Percentiles rank a stretch among this genome's conserved stretches.
These are phyloP conservation scores for Boletus edulis DNA, from an alignment of 768 basidiomycete species.

Conservation along the genomic window DNA sequence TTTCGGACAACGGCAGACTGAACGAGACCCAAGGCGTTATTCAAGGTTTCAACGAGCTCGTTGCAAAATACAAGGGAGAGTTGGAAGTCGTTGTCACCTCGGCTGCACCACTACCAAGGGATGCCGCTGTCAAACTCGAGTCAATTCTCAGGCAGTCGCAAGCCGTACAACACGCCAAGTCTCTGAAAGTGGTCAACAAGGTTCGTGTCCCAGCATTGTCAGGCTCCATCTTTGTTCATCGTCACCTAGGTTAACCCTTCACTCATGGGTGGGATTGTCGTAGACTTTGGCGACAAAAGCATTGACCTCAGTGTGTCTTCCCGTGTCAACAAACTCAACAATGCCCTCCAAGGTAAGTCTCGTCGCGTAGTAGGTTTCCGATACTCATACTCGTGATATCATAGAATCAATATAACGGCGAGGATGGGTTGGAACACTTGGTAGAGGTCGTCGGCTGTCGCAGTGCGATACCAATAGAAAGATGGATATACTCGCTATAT, in stretches of 20 bases:
- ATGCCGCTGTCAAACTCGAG: slow-evolving; percentile 77
- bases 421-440: not conserved
- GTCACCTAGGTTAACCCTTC: slow-evolving; percentile 76
- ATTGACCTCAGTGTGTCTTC: slow-evolving; percentile 94
- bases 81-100: slow-evolving; percentile 91
- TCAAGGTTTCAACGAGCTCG: slow-evolving; percentile 87
- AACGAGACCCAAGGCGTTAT: slow-evolving; percentile 83
- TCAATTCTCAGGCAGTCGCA: slow-evolving; percentile 81
- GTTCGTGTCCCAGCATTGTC: slow-evolving; percentile 38
- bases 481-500: slow-evolving; percentile 2
- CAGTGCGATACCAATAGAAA: slow-evolving; percentile 11
- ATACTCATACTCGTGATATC: slow-evolving; percentile 10
- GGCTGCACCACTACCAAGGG: slow-evolving; percentile 75
- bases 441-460: not conserved
- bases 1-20: slow-evolving; percentile 92
- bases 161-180: slow-evolving; percentile 83
- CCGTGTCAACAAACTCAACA: slow-evolving; percentile 93
- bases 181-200: slow-evolving; percentile 89
- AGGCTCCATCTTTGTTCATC: not conserved
- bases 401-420: slow-evolving; percentile 26
- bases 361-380: not conserved
- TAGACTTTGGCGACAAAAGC: slow-evolving; percentile 98
- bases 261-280: slow-evolving; percentile 88
- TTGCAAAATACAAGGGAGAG: slow-evolving; percentile 89
- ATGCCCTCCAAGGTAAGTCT: slow-evolving; percentile 73